Percentiles rank a stretch among this genome's conserved stretches.
phyloP scores from a whole-genome alignment of 2,329 filamentous ascomycete genomes.

The Colletotrichum tropicicola region DNA sequence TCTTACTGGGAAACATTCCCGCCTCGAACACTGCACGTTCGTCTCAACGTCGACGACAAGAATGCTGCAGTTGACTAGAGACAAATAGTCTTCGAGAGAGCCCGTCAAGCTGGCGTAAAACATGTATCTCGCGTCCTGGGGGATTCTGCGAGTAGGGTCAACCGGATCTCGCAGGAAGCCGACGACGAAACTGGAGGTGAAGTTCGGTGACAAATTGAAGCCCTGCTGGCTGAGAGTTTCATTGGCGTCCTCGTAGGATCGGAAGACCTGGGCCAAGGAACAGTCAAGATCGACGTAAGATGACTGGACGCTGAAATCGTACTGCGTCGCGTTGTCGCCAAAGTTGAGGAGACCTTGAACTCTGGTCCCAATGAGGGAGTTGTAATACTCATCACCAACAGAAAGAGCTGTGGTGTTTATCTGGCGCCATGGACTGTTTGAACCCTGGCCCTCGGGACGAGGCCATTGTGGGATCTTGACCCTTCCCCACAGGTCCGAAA shows the following conservation, averaged over 20 bases:
- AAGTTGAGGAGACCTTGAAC: neutral
- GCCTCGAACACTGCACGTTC: neutral
- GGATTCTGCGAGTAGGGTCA: neutral
- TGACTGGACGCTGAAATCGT: neutral
- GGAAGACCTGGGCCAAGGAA: neutral
- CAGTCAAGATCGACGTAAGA: neutral
- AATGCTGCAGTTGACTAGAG: neutral
- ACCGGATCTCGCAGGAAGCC: neutral
- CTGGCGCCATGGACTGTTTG: neutral
- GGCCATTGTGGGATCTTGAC: conserved; percentile 12
- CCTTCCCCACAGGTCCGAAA: neutral
- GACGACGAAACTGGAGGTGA: neutral
- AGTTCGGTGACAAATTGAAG: neutral
- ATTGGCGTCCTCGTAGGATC: neutral
- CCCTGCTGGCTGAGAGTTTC: neutral
- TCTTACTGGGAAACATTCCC: neutral
- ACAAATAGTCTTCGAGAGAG: neutral
- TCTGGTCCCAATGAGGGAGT: neutral
- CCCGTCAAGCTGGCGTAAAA: neutral
- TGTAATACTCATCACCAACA: neutral
- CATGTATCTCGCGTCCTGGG: neutral
- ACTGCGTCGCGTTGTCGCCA: neutral
- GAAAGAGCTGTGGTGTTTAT: neutral
- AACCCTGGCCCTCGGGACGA: neutral
- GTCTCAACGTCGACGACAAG: neutral